Evolutionary conservation across 108 stramenopile species (phyloP).

Genomic region (Epipyxis sp.): DNA sequence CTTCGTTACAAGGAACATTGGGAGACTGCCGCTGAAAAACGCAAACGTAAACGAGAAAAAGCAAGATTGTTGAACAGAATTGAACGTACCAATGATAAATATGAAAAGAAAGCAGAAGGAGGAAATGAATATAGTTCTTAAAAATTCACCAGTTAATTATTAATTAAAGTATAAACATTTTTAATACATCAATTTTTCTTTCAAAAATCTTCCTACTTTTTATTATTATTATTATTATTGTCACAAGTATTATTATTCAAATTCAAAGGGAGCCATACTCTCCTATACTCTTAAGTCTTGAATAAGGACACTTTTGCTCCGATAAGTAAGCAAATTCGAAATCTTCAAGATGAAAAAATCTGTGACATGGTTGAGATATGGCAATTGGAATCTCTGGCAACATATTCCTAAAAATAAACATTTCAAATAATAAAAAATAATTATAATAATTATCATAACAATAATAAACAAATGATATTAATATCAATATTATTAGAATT

Average conservation of each 20-base stretch:
- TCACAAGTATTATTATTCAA: neutral
- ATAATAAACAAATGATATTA: no score
- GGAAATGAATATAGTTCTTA: neutral
- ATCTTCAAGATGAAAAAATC: slow-evolving; percentile 68
- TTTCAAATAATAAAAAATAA: no score
- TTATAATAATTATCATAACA: no score
- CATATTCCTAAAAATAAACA: no score
- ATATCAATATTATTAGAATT: no score
- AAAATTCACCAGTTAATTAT: no score
- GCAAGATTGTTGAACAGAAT: neutral
- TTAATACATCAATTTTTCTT: no score
- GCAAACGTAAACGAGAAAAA: neutral
- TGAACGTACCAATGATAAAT: neutral
- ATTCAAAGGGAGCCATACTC: slow-evolving; percentile 3
- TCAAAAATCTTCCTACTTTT: no score
- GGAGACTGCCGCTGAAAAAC: slow-evolving; percentile 1
- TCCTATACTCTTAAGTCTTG: neutral
- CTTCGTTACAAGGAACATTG: slow-evolving; percentile 6
- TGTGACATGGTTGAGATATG: slow-evolving; percentile 55
- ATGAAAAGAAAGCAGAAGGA: neutral
- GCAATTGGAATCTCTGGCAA: slow-evolving; percentile 62
- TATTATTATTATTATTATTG: neutral
- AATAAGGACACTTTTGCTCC: slow-evolving; percentile 52
- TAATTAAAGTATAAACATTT: no score
- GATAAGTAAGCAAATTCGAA: slow-evolving; percentile 62